Conservation (phyloP, 1,284 basidiomycete genomes). For the Fistulinella cinereoalba region DNA sequence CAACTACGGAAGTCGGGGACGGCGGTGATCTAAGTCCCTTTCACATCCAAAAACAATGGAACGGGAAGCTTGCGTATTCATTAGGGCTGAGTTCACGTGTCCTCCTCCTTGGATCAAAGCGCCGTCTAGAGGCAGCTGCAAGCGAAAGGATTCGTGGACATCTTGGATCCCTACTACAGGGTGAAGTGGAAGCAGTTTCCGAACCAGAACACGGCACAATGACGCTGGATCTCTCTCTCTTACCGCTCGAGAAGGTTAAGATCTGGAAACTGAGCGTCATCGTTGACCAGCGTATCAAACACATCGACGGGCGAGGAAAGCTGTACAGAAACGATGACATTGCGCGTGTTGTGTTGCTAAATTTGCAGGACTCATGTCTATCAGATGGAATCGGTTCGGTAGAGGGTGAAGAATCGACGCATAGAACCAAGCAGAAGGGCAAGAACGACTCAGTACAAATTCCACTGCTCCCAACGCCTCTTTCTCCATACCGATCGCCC, state of each 20-base stretch:
- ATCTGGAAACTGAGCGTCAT: slow-evolving; percentile 75
- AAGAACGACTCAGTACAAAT: slow-evolving; percentile 45
- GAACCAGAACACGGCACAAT: slow-evolving; percentile 51
- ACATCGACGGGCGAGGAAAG: slow-evolving; percentile 2
- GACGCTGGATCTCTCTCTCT: slow-evolving; percentile 77
- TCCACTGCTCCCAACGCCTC: slow-evolving; percentile 54
- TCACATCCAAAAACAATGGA: slow-evolving; percentile 89
- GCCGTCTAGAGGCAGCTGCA: slow-evolving; percentile 2
- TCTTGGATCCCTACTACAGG: slow-evolving; percentile 2
- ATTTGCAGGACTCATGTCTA: slow-evolving; percentile 17
- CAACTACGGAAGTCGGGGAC: slow-evolving; percentile 49
- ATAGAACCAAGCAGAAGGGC: slow-evolving; percentile 15
- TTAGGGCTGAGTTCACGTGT: slow-evolving; percentile 82
- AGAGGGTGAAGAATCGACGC: slow-evolving; percentile 60
- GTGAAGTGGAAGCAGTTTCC: slow-evolving; percentile 5
- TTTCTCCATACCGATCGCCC: slow-evolving; percentile 29
- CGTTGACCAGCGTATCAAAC: slow-evolving; percentile 61
- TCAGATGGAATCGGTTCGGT: slow-evolving; percentile 51
- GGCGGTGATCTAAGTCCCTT: slow-evolving; percentile 45
- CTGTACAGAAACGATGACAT: slow-evolving; percentile 4
- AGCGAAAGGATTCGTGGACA: not conserved
- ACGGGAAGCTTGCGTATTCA: slow-evolving; percentile 83
- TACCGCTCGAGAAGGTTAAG: slow-evolving; percentile 86
- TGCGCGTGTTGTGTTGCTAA: slow-evolving; percentile 14
- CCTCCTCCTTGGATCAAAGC: slow-evolving; percentile 68